Conservation (phyloP, 148 eudicot genomes). For the Bassia scoparia region DNA sequence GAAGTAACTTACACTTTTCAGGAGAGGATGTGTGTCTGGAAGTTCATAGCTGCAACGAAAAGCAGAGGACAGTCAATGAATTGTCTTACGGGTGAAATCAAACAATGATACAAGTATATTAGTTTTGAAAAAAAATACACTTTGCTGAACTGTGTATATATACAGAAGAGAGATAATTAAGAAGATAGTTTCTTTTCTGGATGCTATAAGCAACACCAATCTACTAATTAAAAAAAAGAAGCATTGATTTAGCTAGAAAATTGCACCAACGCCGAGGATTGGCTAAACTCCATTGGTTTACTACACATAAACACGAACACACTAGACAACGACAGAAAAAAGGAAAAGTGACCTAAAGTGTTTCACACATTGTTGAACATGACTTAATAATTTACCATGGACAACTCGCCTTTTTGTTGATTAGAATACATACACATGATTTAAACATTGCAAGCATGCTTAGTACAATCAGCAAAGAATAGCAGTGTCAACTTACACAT, state of each 20-base stretch:
- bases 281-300: not conserved
- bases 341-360: not conserved
- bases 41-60: slow-evolving; percentile 84
- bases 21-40: slow-evolving; percentile 85
- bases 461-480: not conserved
- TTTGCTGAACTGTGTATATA: not conserved
- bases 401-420: not conserved
- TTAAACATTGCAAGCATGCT: not conserved
- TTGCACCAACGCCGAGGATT: not conserved
- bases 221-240: not conserved
- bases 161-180: not conserved
- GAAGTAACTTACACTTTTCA: slow-evolving; percentile 57
- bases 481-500: slow-evolving; percentile 66
- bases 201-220: not conserved
- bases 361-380: not conserved
- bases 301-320: not conserved
- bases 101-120: not conserved
- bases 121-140: not conserved
- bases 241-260: not conserved
- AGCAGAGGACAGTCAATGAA: slow-evolving; percentile 15
- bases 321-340: not conserved
- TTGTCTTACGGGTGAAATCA: not conserved
- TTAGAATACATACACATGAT: not conserved
- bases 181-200: not conserved
- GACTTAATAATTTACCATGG: not conserved